These are phyloP conservation scores for Gossypium trilobum DNA, from an alignment of 441 rosid species.

Conservation along the genomic window DNA sequence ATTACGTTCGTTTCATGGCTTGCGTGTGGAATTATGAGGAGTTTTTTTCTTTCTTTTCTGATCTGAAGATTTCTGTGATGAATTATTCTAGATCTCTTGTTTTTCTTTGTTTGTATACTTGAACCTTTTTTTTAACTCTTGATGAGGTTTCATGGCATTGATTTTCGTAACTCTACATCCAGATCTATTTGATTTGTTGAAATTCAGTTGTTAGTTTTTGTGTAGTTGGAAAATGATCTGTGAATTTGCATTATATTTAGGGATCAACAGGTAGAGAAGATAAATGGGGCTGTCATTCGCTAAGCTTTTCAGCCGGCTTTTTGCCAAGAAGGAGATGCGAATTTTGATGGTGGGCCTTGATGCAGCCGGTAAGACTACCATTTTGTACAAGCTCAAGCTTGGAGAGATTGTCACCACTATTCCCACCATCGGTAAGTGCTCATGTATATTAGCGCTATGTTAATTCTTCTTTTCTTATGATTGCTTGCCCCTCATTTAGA, in stretches of 20 bases:
- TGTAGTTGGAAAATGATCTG: background rate
- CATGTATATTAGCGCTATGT: background rate
- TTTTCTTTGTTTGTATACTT: background rate
- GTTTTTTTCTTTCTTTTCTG: slow-evolving; percentile 5
- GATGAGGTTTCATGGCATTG: background rate
- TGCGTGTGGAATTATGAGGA: background rate
- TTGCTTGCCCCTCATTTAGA: background rate
- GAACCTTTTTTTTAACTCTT: background rate
- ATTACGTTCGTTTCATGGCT: background rate
- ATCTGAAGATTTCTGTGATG: slow-evolving; percentile 13
- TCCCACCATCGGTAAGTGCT: slow-evolving; percentile 37
- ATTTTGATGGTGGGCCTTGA: slow-evolving; percentile 92
- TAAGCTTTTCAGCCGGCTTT: slow-evolving; percentile 69
- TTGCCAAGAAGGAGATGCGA: slow-evolving; percentile 80
- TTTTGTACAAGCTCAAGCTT: slow-evolving; percentile 75
- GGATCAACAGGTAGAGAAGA: slow-evolving; percentile 25
- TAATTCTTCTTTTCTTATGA: background rate
- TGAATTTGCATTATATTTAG: slow-evolving; percentile 7
- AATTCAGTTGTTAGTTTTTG: background rate
- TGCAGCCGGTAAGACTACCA: slow-evolving; percentile 91
- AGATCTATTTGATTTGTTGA: slow-evolving; percentile 26
- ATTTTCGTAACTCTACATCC: background rate
- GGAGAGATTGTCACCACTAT: slow-evolving; percentile 84
- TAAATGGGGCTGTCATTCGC: slow-evolving; percentile 67
- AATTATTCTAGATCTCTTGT: slow-evolving; percentile 17